Evolutionary conservation across 1,139 yeast species (phyloP).

Genomic region (Fermentozyma sake): DNA sequence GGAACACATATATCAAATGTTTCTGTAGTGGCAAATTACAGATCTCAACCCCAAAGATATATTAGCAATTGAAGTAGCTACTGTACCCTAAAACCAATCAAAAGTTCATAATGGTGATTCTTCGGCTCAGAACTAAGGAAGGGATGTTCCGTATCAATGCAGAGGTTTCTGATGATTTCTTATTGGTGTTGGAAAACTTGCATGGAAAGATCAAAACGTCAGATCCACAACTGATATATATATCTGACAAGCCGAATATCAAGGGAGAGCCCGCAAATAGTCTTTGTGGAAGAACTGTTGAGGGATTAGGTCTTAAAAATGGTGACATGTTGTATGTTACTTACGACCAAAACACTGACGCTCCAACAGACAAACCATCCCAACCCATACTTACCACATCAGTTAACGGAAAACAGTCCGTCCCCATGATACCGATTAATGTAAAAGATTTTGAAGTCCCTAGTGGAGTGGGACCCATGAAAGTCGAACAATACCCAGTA

Average conservation of each 20-base stretch:
- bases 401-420: neutral
- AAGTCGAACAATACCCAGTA: slow-evolving; percentile 46
- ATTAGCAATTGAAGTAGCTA: too few relatives aligned
- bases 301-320: slow-evolving; percentile 57
- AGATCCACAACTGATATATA: slow-evolving; percentile 29
- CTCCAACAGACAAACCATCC: neutral
- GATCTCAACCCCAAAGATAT: neutral
- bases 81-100: neutral
- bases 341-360: slow-evolving; percentile 27
- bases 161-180: slow-evolving; percentile 45
- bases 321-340: slow-evolving; percentile 78
- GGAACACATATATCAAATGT: too few relatives aligned
- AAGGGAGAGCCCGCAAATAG: slow-evolving; percentile 43
- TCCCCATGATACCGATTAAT: slow-evolving; percentile 7
- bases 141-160: slow-evolving; percentile 73
- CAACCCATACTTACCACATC: neutral
- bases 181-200: slow-evolving; percentile 43
- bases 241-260: slow-evolving; percentile 46
- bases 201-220: slow-evolving; percentile 27
- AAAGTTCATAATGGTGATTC: slow-evolving; percentile 12
- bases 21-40: too few relatives aligned
- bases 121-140: slow-evolving; percentile 79
- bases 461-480: too few relatives aligned
- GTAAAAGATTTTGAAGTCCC: slow-evolving; percentile 7
- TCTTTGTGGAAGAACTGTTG: slow-evolving; percentile 43